Evolutionary conservation across 2,329 filamentous ascomycete species (phyloP).

Genomic region (Calycina herbarum): DNA sequence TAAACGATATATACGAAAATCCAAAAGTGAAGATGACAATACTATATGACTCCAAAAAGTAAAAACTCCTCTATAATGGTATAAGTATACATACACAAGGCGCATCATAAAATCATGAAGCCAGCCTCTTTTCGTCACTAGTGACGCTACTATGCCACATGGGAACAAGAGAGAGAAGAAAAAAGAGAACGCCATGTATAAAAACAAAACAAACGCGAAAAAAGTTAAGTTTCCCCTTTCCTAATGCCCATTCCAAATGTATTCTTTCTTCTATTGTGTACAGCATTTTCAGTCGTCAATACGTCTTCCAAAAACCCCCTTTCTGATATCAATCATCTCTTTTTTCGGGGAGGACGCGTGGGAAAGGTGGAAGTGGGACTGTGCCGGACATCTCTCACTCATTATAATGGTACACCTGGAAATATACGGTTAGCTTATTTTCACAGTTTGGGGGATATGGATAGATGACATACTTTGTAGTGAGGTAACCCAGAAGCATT

Average conservation of each 20-base stretch:
- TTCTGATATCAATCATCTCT: neutral
- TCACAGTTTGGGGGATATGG: neutral
- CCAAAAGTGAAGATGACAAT: no score
- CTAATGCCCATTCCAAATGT: constrained; percentile 8
- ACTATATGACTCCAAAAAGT: neutral
- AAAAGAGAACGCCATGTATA: neutral
- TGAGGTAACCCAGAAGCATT: constrained; percentile 86
- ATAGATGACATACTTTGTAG: constrained; percentile 72
- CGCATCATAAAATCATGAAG: constrained; percentile 9
- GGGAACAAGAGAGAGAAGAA: neutral
- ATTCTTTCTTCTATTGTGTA: constrained; percentile 11
- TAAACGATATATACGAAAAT: no score
- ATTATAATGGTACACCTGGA: constrained; percentile 35
- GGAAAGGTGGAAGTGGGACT: constrained; percentile 27
- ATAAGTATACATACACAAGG: constrained; percentile 26
- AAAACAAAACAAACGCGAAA: constrained; percentile 14
- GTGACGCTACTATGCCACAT: constrained; percentile 27
- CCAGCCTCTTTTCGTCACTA: constrained; percentile 17
- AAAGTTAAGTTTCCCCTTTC: neutral
- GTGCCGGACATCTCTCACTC: constrained; percentile 31
- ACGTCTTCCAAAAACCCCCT: constrained; percentile 3
- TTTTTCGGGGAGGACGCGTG: constrained; percentile 14
- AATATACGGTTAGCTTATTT: neutral
- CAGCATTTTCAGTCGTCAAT: constrained; percentile 13
- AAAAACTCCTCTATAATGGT: constrained; percentile 23